These are phyloP conservation scores for Mycosphaerelloides madeirae DNA, from an alignment of 2,329 filamentous ascomycete species.

Conservation along the genomic window DNA sequence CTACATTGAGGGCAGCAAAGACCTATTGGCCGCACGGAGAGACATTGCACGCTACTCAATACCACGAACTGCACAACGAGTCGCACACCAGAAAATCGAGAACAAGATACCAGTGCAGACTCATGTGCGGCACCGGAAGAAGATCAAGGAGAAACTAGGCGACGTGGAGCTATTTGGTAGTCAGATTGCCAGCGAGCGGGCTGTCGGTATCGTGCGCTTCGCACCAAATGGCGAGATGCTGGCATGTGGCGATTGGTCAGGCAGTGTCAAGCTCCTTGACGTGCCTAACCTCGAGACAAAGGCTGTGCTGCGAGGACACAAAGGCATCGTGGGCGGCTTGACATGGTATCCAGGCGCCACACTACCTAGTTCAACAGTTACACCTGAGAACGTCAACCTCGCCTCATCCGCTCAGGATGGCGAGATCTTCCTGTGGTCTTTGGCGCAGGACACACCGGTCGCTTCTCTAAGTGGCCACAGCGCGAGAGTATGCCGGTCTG, in stretches of 20 bases:
- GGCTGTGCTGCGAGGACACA: constrained; percentile 73
- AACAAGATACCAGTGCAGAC: constrained; percentile 78
- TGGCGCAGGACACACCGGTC: constrained; percentile 79
- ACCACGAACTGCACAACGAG: constrained; percentile 70
- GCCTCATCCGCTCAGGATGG: constrained; percentile 89
- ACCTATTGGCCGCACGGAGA: constrained; percentile 69
- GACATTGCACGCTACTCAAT: constrained; percentile 80
- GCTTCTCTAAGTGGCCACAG: constrained; percentile 78
- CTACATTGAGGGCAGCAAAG: constrained; percentile 76
- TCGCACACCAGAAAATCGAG: constrained; percentile 74
- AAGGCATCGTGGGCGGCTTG: constrained; percentile 81
- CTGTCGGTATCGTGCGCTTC: constrained; percentile 87
- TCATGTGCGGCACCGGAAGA: constrained; percentile 88
- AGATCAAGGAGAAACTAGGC: constrained; percentile 74
- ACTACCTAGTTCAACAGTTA: constrained; percentile 64
- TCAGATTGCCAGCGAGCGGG: constrained; percentile 85
- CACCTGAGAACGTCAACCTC: constrained; percentile 67
- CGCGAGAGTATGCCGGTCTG: constrained; percentile 82
- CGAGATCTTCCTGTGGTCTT: constrained; percentile 82
- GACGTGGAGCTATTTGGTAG: constrained; percentile 88
- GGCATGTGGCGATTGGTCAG: constrained; percentile 89
- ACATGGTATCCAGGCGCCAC: constrained; percentile 86
- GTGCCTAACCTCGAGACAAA: constrained; percentile 78
- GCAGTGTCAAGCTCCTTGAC: constrained; percentile 78
- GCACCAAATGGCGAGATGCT: constrained; percentile 78